Evolutionary conservation across 2,329 filamentous ascomycete genomes (phyloP), one percentile per base, ranked within the genome.

Genomic region (Alternaria sp.): DNA sequence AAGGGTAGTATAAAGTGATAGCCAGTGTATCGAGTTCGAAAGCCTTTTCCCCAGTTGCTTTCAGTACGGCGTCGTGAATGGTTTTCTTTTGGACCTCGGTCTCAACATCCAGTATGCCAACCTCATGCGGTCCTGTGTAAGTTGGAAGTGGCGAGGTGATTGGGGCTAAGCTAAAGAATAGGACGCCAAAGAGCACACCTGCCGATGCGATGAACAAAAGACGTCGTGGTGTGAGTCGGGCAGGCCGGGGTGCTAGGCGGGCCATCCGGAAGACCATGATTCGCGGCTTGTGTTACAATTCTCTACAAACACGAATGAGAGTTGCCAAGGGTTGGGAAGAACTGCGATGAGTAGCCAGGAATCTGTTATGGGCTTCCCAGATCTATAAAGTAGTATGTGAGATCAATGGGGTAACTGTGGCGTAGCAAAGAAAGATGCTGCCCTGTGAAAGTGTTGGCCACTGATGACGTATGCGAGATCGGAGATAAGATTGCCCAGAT

Each of bases 1-100:
- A 75, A 2, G 81, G 81, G 54, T 83, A 83, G 72, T 81, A 83
- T 3, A 83, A 64, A 1, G 81, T 81, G 62, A 82, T 77, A 4
- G 82, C 75, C 5, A 83, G 76, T 8, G 81, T 82, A 30, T 78
- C 66, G n/a, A 83, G 68, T 48, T 81, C 75, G 49, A 83, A 82
- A 6, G 80, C 79, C 20, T 77, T 77, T 36, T 77, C 67, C 30
- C 79, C 75, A 7, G 72, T 79, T 47, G 74, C 71, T 59, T 78
- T 79, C 63, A 81, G 72, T 20, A 75, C 68, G 7, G 72, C 76
- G n/a, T 78, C 70, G 59, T 71, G 72, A 5, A 82, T 66, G 12
- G 74, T 70, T 42, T 74, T 71, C 44, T 64, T 72, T 55, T 74
- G 62, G 24, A 79, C 73, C 55, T 76, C 75, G 4, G 79, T 77